Conservation (phyloP, 176 grass and related monocot genomes). For the Leersia perrieri region DNA sequence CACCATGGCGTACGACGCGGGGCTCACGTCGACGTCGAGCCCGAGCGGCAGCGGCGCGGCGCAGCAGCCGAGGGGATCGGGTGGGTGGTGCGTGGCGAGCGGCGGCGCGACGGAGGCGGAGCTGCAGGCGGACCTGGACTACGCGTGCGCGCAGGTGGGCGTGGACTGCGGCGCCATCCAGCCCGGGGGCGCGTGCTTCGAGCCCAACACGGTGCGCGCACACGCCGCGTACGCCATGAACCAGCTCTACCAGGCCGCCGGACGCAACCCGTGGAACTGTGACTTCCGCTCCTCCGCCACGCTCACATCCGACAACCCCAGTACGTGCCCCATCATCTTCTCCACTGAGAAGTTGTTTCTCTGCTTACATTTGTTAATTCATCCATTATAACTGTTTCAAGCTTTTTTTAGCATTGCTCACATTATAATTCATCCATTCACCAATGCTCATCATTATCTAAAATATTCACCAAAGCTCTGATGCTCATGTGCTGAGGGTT, state of each 20-base stretch:
- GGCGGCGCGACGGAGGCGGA: conserved; percentile 52
- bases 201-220: conserved; percentile 79
- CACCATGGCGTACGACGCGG: conserved; percentile 65
- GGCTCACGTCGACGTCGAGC: conserved; percentile 29
- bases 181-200: conserved; percentile 70
- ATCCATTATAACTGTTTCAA: neutral
- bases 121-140: conserved; percentile 80
- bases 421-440: conserved; percentile 26
- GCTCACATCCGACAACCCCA: conserved; percentile 71
- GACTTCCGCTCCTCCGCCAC: conserved; percentile 74
- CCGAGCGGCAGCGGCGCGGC: neutral
- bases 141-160: conserved; percentile 64
- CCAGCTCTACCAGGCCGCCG: conserved; percentile 79
- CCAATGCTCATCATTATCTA: neutral
- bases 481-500: conserved; percentile 14
- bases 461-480: neutral
- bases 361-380: neutral
- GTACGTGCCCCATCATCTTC: conserved; percentile 55
- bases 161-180: conserved; percentile 89
- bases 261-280: conserved; percentile 67
- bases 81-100: conserved; percentile 87
- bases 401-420: neutral
- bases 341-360: neutral
- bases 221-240: conserved; percentile 98
- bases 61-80: neutral